Percentiles rank a stretch among this genome's conserved stretches.
phyloP scores from a whole-genome alignment of 805 yeast species.

The Ogataea ganodermae region DNA sequence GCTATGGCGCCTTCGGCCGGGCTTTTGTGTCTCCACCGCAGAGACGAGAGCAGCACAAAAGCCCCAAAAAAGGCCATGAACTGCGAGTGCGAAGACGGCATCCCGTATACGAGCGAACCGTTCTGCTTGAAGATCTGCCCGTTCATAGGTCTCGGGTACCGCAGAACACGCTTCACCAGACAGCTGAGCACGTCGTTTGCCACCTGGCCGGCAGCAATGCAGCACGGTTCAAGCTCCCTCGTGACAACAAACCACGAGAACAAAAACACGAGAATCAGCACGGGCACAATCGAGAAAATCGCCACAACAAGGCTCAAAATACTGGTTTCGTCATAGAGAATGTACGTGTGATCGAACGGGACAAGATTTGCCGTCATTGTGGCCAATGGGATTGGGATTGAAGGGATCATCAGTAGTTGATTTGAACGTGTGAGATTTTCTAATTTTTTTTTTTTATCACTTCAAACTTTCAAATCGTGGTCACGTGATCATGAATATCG shows the following conservation, averaged over 20 bases:
- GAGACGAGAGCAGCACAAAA: conserved; percentile 43
- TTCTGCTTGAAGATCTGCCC: conserved; percentile 40
- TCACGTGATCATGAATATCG: too few relatives aligned
- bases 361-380: conserved; percentile 22
- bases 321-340: conserved; percentile 73
- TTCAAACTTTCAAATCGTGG: neutral
- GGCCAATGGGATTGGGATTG: neutral
- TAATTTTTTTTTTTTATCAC: neutral
- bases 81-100: conserved; percentile 98
- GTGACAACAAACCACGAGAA: conserved; percentile 81
- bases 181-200: conserved; percentile 73
- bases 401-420: too few relatives aligned
- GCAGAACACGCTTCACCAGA: conserved; percentile 59
- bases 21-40: conserved; percentile 42
- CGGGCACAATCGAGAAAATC: conserved; percentile 77
- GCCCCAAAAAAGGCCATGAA: conserved; percentile 86
- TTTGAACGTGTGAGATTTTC: neutral
- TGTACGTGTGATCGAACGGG: conserved; percentile 86
- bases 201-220: conserved; percentile 85
- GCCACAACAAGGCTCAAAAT: conserved; percentile 61
- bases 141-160: conserved; percentile 69
- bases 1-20: conserved; percentile 33
- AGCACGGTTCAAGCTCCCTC: conserved; percentile 81
- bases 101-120: conserved; percentile 65
- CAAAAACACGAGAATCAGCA: conserved; percentile 73